Conservation (phyloP, 1,284 basidiomycete species). For the Mycena sp. region DNA sequence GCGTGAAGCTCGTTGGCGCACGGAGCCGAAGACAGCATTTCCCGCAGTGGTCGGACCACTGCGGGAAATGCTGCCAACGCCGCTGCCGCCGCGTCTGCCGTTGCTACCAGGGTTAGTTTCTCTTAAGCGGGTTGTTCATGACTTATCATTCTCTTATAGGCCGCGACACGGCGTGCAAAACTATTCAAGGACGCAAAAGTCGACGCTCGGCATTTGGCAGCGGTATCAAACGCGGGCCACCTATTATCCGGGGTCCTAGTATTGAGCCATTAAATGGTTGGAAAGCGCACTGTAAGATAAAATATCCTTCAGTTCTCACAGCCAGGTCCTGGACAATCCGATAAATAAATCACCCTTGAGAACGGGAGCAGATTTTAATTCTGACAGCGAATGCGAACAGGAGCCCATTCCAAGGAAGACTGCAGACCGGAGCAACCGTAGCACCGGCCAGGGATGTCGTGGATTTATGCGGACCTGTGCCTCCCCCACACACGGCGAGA, state of each 20-base stretch:
- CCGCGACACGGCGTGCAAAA: no score
- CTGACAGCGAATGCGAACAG: slow-evolving; percentile 79
- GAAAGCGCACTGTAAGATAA: slow-evolving; percentile 58
- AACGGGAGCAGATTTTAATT: slow-evolving; percentile 24
- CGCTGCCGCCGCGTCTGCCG: not conserved
- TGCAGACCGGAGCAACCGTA: slow-evolving; percentile 69
- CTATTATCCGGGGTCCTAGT: no score
- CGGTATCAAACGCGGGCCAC: no score
- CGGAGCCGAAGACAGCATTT: not conserved
- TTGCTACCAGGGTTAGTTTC: not conserved
- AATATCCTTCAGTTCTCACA: slow-evolving; percentile 72
- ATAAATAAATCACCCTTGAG: not conserved
- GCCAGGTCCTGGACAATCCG: slow-evolving; percentile 71
- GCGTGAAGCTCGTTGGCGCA: slow-evolving; percentile 1
- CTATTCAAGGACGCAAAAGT: no score
- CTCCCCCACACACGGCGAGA: no score
- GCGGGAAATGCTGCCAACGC: slow-evolving; percentile 6
- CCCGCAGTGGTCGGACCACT: no score
- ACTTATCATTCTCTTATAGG: no score
- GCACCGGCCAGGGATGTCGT: slow-evolving; percentile 68
- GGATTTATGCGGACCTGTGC: no score
- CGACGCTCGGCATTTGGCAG: no score
- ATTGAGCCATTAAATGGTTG: no score
- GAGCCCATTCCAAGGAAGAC: slow-evolving; percentile 68
- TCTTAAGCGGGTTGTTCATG: not conserved